A percentile compares a stretch with the other conserved stretches of the same genome.
Evolutionary conservation across 306 rosid genomes (phyloP).

Genomic region (Rosa multiflora): DNA sequence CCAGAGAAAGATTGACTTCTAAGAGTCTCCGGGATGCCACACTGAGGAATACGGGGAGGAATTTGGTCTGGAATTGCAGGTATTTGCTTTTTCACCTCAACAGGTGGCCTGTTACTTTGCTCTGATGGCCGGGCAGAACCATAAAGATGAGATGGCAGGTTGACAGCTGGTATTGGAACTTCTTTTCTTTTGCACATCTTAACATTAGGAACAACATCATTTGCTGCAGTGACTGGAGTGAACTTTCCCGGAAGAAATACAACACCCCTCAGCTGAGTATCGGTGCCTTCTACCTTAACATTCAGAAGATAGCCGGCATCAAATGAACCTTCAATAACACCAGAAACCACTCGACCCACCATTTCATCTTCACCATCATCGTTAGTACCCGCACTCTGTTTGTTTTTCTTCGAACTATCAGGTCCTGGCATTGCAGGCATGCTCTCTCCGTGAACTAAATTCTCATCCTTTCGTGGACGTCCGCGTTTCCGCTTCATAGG

Average conservation of each 20-base stretch:
- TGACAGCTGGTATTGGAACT: constrained; percentile 36
- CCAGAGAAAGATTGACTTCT: constrained; percentile 8
- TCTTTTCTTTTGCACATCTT: constrained; percentile 50
- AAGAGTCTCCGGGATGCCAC: background rate
- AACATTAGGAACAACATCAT: constrained; percentile 55
- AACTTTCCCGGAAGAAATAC: constrained; percentile 47
- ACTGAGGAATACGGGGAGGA: background rate
- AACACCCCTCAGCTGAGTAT: constrained; percentile 51
- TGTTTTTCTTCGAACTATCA: constrained; percentile 31
- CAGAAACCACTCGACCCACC: constrained; percentile 58
- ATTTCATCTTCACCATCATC: constrained; percentile 28
- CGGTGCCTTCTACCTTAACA: constrained; percentile 39
- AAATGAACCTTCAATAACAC: constrained; percentile 58
- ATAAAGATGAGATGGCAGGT: constrained; percentile 26
- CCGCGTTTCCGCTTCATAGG: constrained; percentile 68
- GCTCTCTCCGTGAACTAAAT: constrained; percentile 23
- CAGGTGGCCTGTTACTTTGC: constrained; percentile 36
- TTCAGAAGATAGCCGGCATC: constrained; percentile 61
- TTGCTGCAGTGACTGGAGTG: constrained; percentile 48
- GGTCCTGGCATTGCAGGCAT: constrained; percentile 17
- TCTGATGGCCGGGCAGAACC: constrained; percentile 28
- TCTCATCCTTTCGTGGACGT: constrained; percentile 60
- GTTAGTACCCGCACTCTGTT: constrained; percentile 20
- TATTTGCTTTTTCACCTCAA: constrained; percentile 22
- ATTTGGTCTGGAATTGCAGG: constrained; percentile 14